A percentile compares a stretch with the other conserved stretches of the same genome.
These are phyloP conservation scores for Rhizopogon vinicolor DNA, from an alignment of 768 basidiomycete genomes.

Conservation along the genomic window DNA sequence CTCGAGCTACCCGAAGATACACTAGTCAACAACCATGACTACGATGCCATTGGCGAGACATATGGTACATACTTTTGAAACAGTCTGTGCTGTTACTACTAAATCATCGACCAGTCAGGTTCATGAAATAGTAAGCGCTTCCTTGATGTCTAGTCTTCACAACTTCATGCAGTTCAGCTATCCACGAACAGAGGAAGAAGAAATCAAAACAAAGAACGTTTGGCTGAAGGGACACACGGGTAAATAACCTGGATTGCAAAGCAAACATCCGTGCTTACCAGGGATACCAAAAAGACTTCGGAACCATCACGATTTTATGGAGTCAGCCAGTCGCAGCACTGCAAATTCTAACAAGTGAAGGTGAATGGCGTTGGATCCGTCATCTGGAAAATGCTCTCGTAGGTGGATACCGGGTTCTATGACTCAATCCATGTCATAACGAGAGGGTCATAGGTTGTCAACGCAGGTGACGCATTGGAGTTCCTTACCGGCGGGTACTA, in stretches of 20 bases:
- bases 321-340: conserved; percentile 57
- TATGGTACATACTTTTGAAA: conserved; percentile 26
- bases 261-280: background rate
- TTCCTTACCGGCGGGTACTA: conserved; percentile 61
- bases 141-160: background rate
- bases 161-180: conserved; percentile 30
- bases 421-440: background rate
- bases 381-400: conserved; percentile 58
- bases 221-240: conserved; percentile 62
- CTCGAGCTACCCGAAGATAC: conserved; percentile 52
- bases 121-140: conserved; percentile 58
- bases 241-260: conserved; percentile 9
- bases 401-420: conserved; percentile 1
- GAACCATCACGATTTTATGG: conserved; percentile 53
- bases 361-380: conserved; percentile 53
- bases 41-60: conserved; percentile 36
- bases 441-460: conserved; percentile 40
- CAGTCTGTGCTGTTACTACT: background rate
- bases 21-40: conserved; percentile 44
- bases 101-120: conserved; percentile 37
- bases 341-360: conserved; percentile 50
- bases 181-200: conserved; percentile 46
- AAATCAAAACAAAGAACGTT: conserved; percentile 45
- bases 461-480: conserved; percentile 55
- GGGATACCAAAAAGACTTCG: conserved; percentile 36